Base-by-base conservation (phyloP, 106 monocot species). In the Allium fistulosum region DNA sequence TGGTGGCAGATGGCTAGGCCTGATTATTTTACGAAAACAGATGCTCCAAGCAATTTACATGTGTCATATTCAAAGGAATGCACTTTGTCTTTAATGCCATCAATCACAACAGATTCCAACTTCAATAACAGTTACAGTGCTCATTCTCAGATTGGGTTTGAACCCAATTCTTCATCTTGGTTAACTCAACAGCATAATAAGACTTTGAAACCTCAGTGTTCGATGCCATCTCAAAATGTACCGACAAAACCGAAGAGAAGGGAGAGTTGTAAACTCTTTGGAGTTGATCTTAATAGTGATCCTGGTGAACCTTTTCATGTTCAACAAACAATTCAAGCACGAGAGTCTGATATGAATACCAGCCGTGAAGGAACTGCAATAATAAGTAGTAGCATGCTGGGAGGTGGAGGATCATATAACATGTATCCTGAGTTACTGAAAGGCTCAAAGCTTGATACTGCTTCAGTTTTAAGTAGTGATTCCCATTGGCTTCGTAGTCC, bases 191-290 rank as follows among this genome's bases (percentile, higher is more conserved):
- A 22, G 22, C 22, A 22, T 22, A 22, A 22, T 22, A 22, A 22
- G 22, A 22, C 22, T 22, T 22, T 22, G 22, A 22, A 22, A 22
- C 22, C 22, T 22, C 22, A 22, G 1, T 22, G 22, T 22, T 22
- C 22, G 51, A 5, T 53, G 52, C 52, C 52, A 13, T 9, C 52
- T 53, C 52, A 53, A 53, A 53, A 53, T 66, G 61, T 76, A 70
- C 13, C 71, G 84, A 72, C 67, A 49, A 61, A 62, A 58, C 58
- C 74, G 6, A 68, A 87, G 53, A 67, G 69, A 48, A 64, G 62
- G 49, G 72, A 74, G 12, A 79, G 67, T 57, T 94, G 68, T 66
- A 95, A 88, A 71, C 75, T 95, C 46, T 95, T 95, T 78, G 94
- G 94, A 10, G 65, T 95, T 73, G 70, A 88, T 69, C 77, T 95